phyloP scores from a whole-genome alignment of 176 grass and related monocot species.

The Zizania latifolia region DNA sequence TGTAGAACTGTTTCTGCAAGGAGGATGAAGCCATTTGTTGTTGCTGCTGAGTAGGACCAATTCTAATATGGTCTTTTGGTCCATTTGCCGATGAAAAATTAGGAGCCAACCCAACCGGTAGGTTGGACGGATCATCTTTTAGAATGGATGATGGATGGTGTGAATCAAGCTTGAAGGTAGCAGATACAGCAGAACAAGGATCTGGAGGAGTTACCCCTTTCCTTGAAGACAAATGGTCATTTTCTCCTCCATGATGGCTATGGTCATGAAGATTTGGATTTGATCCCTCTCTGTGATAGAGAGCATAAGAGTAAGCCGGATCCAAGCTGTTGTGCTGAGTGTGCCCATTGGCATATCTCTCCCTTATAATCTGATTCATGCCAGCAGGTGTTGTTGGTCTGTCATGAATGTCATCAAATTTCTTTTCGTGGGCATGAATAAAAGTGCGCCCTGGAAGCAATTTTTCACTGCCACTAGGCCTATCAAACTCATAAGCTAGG shows the following conservation, averaged over 20 bases:
- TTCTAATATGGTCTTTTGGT: constrained; percentile 46
- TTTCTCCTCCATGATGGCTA: constrained; percentile 51
- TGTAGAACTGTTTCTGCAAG: constrained; percentile 54
- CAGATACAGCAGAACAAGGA: constrained; percentile 31
- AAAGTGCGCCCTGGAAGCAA: constrained; percentile 68
- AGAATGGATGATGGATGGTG: constrained; percentile 37
- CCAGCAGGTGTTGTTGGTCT: constrained; percentile 38
- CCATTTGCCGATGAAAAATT: constrained; percentile 49
- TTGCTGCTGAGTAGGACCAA: constrained; percentile 37
- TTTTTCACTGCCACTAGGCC: constrained; percentile 75
- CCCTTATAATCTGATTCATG: constrained; percentile 61
- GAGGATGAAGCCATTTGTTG: constrained; percentile 43
- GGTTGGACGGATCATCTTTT: constrained; percentile 45
- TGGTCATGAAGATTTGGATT: constrained; percentile 56
- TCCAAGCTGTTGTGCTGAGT: constrained; percentile 51
- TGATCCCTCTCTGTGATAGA: constrained; percentile 70
- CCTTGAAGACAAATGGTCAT: constrained; percentile 50
- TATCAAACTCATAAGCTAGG: constrained; percentile 92
- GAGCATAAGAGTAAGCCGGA: constrained; percentile 49
- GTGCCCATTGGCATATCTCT: constrained; percentile 67
- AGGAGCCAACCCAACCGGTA: constrained; percentile 34
- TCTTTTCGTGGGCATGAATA: constrained; percentile 81
- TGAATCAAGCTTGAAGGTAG: constrained; percentile 54
- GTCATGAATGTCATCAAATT: constrained; percentile 87
- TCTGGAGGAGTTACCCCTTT: constrained; percentile 54